phyloP scores from a whole-genome alignment of 768 basidiomycete genomes.

The Lentinula sp. region DNA sequence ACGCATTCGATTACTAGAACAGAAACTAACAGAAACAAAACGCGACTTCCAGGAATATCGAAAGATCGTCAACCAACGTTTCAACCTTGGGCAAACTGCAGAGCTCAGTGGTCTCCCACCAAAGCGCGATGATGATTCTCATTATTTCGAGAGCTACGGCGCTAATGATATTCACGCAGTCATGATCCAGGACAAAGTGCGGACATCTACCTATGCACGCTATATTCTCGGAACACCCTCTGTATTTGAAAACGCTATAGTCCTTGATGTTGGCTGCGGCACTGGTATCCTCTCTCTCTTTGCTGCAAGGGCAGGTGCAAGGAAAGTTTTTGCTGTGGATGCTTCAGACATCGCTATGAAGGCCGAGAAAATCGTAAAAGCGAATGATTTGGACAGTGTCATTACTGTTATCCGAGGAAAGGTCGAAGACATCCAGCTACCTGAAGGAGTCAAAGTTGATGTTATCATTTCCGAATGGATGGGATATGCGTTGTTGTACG shows the following conservation, averaged over 20 bases:
- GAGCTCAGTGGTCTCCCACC: slow-evolving; percentile 28
- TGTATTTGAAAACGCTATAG: slow-evolving; percentile 78
- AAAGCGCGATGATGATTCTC: slow-evolving; percentile 77
- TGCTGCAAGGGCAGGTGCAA: slow-evolving; percentile 85
- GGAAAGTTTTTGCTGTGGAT: slow-evolving; percentile 87
- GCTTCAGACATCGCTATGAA: slow-evolving; percentile 80
- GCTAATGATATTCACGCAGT: slow-evolving; percentile 93
- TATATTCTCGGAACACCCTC: slow-evolving; percentile 82
- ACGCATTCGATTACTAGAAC: slow-evolving; percentile 56
- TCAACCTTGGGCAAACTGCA: slow-evolving; percentile 43
- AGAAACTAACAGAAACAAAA: slow-evolving; percentile 52
- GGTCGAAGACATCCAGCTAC: slow-evolving; percentile 80
- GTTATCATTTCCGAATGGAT: slow-evolving; percentile 98
- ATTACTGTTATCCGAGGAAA: slow-evolving; percentile 90
- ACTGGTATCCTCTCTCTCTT: slow-evolving; percentile 91
- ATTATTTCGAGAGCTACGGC: slow-evolving; percentile 90
- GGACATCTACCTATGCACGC: slow-evolving; percentile 88
- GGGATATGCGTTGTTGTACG: slow-evolving; percentile 89
- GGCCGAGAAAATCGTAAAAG: slow-evolving; percentile 71
- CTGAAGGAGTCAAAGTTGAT: slow-evolving; percentile 77
- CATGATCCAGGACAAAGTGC: slow-evolving; percentile 94
- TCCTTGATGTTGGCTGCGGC: slow-evolving; percentile 95
- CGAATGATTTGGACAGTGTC: slow-evolving; percentile 63
- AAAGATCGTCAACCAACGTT: slow-evolving; percentile 43
- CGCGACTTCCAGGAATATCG: slow-evolving; percentile 62